A percentile compares a stretch with the other conserved stretches of the same genome.
Evolutionary conservation across 805 yeast species (phyloP).

Genomic region (Brettanomyces custersianus): DNA sequence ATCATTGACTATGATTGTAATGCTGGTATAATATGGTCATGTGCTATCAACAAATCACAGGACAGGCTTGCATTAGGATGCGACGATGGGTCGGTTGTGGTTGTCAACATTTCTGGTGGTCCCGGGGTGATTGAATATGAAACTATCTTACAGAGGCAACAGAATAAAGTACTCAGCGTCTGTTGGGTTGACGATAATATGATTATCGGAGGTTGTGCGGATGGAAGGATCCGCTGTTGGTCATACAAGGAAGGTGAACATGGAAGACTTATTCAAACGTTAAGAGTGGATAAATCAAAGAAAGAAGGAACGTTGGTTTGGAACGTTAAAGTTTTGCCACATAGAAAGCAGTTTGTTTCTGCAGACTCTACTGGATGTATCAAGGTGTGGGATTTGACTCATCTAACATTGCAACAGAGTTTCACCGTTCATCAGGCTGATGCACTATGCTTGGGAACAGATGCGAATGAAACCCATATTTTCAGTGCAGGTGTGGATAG

Average conservation of each 20-base stretch:
- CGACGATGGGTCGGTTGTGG: constrained; percentile 86
- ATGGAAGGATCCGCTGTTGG: constrained; percentile 88
- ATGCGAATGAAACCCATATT: constrained; percentile 49
- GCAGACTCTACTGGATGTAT: constrained; percentile 96
- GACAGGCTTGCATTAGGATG: constrained; percentile 79
- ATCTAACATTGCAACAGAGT: constrained; percentile 68
- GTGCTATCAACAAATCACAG: constrained; percentile 55
- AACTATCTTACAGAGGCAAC: constrained; percentile 71
- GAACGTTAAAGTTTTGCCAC: constrained; percentile 62
- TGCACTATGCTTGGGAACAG: constrained; percentile 63
- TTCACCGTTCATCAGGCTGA: constrained; percentile 88
- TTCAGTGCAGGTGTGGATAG: constrained; percentile 93
- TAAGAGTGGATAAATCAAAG: constrained; percentile 87
- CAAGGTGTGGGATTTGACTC: constrained; percentile 84
- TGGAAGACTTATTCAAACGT: constrained; percentile 69
- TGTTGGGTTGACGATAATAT: constrained; percentile 62
- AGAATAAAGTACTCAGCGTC: constrained; percentile 67
- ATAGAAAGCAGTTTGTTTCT: constrained; percentile 68
- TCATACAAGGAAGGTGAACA: constrained; percentile 31
- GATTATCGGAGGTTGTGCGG: constrained; percentile 91
- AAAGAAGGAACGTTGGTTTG: constrained; percentile 86
- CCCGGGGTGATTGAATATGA: constrained; percentile 74
- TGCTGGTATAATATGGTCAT: constrained; percentile 90
- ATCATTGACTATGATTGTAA: constrained; percentile 75
- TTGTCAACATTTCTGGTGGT: constrained; percentile 81